phyloP scores from a whole-genome alignment of 768 basidiomycete genomes.

The Tulasnella sp. region DNA sequence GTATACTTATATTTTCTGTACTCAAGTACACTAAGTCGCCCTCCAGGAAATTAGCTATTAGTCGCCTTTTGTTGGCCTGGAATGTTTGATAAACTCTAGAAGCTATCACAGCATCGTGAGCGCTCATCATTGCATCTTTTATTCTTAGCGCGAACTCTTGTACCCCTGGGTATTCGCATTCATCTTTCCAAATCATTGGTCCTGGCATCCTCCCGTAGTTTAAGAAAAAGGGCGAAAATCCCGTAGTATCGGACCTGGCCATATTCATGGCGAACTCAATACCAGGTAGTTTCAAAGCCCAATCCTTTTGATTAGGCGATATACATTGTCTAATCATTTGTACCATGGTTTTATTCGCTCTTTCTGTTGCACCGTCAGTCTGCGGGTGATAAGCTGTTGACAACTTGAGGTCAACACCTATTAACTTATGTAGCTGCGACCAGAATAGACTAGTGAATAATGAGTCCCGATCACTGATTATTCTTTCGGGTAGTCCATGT shows the following conservation, averaged over 20 bases:
- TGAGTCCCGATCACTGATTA: constrained; percentile 20
- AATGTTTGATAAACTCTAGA: constrained; percentile 22
- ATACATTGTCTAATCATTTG: constrained; percentile 7
- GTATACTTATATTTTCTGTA: constrained; percentile 27
- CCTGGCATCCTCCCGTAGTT: constrained; percentile 25
- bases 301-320: constrained; percentile 20
- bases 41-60: constrained; percentile 17
- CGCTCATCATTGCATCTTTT: constrained; percentile 20
- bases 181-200: constrained; percentile 24
- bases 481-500: constrained; percentile 20
- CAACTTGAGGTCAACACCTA: constrained; percentile 15
- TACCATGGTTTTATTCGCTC: constrained; percentile 15
- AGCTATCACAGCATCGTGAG: constrained; percentile 23
- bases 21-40: constrained; percentile 28
- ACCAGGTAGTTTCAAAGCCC: constrained; percentile 22
- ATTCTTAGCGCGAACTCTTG: constrained; percentile 20
- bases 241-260: constrained; percentile 26
- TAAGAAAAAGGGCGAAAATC: constrained; percentile 29
- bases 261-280: constrained; percentile 33
- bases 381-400: constrained; percentile 21
- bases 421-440: constrained; percentile 6
- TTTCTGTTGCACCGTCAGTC: constrained; percentile 20
- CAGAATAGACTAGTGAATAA: constrained; percentile 21
- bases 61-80: constrained; percentile 20
- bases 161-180: constrained; percentile 23